Conservation (phyloP, 169 alveolate genomes). For the Toxoplasma gondii region DNA sequence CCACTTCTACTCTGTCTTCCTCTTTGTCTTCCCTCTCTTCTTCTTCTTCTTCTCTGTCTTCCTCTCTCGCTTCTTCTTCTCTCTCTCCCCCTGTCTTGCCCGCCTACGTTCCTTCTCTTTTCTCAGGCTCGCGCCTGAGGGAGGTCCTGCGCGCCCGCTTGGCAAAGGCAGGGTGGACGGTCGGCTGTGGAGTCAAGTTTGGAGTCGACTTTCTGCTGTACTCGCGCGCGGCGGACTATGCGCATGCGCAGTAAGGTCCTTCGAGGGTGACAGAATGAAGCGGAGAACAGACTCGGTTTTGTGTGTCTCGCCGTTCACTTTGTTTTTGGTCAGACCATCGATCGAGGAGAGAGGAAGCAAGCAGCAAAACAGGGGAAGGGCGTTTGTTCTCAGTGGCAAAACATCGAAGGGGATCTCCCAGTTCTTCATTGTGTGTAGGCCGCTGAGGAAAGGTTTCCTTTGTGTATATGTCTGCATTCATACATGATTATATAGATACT, state of each 20-base stretch:
- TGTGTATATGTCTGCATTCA: no score
- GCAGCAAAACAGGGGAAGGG: no score
- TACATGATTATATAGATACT: no score
- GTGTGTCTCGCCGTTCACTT: neutral
- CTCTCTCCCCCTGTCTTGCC: neutral
- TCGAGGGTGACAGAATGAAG: neutral
- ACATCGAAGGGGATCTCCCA: no score
- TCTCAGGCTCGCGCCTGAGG: neutral
- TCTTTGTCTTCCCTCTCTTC: neutral
- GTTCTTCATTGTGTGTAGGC: no score
- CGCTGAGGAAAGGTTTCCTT: no score
- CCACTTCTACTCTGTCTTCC: neutral
- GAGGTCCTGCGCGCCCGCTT: neutral
- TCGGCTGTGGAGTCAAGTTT: neutral
- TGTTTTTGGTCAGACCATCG: neutral
- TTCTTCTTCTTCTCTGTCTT: neutral
- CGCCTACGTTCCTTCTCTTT: neutral
- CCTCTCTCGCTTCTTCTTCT: neutral
- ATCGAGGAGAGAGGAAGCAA: no score
- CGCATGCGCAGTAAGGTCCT: neutral
- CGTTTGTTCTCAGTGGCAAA: no score
- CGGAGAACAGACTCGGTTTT: neutral
- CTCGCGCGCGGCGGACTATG: neutral
- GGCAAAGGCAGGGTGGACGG: neutral
- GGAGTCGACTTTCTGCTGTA: slow-evolving; percentile 35